A percentile compares a stretch with the other conserved stretches of the same genome.
Conservation (phyloP, 768 basidiomycete species). For the Leccinum pellstonianum region DNA sequence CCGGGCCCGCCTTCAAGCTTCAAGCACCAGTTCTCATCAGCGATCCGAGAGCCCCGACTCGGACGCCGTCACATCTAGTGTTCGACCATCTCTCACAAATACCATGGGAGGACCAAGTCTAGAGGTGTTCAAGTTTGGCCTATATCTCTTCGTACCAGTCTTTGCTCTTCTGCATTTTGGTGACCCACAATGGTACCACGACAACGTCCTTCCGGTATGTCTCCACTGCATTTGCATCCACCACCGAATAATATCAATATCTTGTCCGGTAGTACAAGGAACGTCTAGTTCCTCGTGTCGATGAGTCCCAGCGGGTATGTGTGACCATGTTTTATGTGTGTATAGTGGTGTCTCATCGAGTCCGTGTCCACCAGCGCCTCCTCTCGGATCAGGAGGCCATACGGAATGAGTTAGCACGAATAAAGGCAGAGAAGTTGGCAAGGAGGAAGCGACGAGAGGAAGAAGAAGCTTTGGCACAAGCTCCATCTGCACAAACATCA, state of each 20-base stretch:
- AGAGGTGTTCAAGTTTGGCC: constrained; percentile 6
- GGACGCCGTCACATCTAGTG: no score
- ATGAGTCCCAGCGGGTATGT: constrained; percentile 53
- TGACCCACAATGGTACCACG: constrained; percentile 83
- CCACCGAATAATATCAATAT: neutral
- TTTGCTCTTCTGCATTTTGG: constrained; percentile 81
- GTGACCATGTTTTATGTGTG: neutral
- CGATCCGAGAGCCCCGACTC: no score
- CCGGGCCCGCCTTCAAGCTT: no score
- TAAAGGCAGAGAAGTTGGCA: constrained; percentile 59
- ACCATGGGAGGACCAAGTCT: neutral
- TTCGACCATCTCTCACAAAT: neutral
- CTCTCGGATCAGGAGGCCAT: constrained; percentile 63
- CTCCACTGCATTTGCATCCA: neutral
- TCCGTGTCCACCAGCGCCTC: constrained; percentile 42
- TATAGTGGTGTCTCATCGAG: constrained; percentile 10
- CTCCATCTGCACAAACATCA: constrained; percentile 17
- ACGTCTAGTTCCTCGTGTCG: constrained; percentile 63
- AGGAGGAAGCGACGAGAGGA: constrained; percentile 44
- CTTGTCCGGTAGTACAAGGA: constrained; percentile 59
- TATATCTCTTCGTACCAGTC: constrained; percentile 85
- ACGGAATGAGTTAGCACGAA: constrained; percentile 68
- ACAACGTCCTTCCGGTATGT: constrained; percentile 71
- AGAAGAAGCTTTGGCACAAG: constrained; percentile 28
- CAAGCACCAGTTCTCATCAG: no score